Percentiles rank a stretch among this genome's conserved stretches.
phyloP scores from a whole-genome alignment of 257 asterid species.

The Osmanthus fragrans region DNA sequence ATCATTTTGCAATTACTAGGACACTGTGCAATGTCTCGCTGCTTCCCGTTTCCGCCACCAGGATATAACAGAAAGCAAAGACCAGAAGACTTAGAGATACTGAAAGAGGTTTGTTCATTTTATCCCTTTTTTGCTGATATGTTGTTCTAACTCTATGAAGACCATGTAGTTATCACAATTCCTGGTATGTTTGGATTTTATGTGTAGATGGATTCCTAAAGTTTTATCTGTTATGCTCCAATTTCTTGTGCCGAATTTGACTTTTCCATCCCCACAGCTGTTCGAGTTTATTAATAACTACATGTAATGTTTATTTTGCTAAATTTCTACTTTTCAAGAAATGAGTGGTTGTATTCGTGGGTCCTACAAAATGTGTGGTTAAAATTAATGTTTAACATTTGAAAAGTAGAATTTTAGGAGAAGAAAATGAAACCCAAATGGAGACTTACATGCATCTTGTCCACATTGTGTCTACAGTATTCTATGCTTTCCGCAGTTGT shows the following conservation, averaged over 20 bases:
- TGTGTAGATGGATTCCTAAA: neutral
- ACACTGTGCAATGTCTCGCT: slow-evolving; percentile 89
- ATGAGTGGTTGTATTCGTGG: too few species aligned
- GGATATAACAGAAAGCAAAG: slow-evolving; percentile 78
- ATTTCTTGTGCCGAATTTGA: neutral
- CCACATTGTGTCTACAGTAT: neutral
- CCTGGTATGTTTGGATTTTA: slow-evolving; percentile 6
- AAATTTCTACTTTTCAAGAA: too few species aligned
- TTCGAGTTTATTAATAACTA: slow-evolving; percentile 6
- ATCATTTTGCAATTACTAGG: slow-evolving; percentile 27
- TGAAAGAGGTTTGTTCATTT: slow-evolving; percentile 65
- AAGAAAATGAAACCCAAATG: too few species aligned
- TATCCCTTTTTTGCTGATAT: slow-evolving; percentile 9
- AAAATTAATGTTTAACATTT: too few species aligned
- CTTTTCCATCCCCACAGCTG: slow-evolving; percentile 11
- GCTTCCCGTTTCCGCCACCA: slow-evolving; percentile 94
- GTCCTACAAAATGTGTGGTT: too few species aligned
- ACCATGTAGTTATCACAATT: neutral
- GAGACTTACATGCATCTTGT: neutral
- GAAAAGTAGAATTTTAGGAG: too few species aligned
- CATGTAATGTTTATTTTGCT: neutral
- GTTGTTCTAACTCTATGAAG: slow-evolving; percentile 1
- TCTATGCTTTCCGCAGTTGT: neutral
- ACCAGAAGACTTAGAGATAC: slow-evolving; percentile 56
- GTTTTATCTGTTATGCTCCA: neutral